Percentiles rank a stretch among this genome's conserved stretches.
Evolutionary conservation across 2,329 filamentous ascomycete species (phyloP).

Genomic region (Pyrenophora tritici-repentis): DNA sequence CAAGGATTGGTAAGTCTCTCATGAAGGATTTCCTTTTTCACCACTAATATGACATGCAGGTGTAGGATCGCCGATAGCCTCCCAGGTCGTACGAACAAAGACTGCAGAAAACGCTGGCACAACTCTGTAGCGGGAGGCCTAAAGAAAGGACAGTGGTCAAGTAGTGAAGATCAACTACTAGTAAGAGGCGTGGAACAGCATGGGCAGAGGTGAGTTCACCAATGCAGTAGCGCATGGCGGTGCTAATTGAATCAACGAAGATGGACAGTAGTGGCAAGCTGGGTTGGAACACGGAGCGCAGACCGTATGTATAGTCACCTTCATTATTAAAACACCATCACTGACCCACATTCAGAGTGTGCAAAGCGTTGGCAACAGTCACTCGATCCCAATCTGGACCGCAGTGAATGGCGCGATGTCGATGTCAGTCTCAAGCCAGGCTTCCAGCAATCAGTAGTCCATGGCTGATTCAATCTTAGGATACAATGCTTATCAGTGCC

Average conservation of each 20-base stretch:
- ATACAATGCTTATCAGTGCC: constrained; percentile 39
- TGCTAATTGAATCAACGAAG: constrained; percentile 25
- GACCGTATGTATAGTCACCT: constrained; percentile 42
- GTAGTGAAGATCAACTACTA: constrained; percentile 44
- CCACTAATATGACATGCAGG: constrained; percentile 22
- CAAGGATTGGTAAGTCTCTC: constrained; percentile 35
- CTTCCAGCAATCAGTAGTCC: not conserved
- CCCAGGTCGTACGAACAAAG: constrained; percentile 51
- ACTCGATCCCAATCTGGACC: constrained; percentile 50
- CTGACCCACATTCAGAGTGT: constrained; percentile 45
- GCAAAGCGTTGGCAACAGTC: constrained; percentile 55
- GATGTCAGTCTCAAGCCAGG: constrained; percentile 32
- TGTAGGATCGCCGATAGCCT: constrained; percentile 47
- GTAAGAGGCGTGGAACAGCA: constrained; percentile 42
- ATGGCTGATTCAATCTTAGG: constrained; percentile 17
- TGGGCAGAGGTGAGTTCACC: constrained; percentile 42
- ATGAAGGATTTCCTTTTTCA: not conserved
- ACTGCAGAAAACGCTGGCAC: constrained; percentile 53
- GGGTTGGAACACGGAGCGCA: constrained; percentile 47
- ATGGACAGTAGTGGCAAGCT: constrained; percentile 51
- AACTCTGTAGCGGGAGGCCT: constrained; percentile 47
- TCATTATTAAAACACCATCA: not conserved
- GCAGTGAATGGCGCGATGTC: constrained; percentile 46
- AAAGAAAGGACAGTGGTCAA: constrained; percentile 51
- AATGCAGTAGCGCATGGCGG: not conserved